Percentiles rank a stretch among this genome's conserved stretches.
Conservation (phyloP, 1,139 yeast species). For the Kodamaea sp. region DNA sequence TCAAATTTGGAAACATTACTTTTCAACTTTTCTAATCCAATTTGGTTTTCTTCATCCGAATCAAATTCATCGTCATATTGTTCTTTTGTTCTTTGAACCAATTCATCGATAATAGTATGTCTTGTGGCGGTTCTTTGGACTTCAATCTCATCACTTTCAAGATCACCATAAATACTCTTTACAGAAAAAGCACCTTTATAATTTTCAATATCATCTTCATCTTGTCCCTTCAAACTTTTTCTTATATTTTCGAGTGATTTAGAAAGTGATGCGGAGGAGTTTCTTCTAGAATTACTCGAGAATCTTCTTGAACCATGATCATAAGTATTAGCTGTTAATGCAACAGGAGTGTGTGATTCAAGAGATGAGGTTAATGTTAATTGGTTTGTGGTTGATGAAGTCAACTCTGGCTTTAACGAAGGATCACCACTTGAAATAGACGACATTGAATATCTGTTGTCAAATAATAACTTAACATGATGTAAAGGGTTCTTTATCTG, state of each 20-base stretch:
- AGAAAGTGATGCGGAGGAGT: too few relatives aligned
- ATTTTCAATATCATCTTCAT: background rate
- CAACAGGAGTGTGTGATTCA: background rate
- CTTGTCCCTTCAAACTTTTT: slow-evolving; percentile 12
- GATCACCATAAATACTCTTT: slow-evolving; percentile 35
- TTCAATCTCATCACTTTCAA: slow-evolving; percentile 19
- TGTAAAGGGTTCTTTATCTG: too few relatives aligned
- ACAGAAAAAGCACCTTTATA: slow-evolving; percentile 16
- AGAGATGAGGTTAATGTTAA: too few relatives aligned
- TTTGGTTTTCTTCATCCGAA: slow-evolving; percentile 9
- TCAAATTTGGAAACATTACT: slow-evolving; percentile 3
- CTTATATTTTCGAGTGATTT: slow-evolving; percentile 14
- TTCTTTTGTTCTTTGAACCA: slow-evolving; percentile 14
- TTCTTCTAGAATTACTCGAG: too few relatives aligned
- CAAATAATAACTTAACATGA: too few relatives aligned
- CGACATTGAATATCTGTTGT: too few relatives aligned
- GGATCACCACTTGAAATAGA: too few relatives aligned
- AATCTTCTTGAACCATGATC: too few relatives aligned
- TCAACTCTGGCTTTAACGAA: too few relatives aligned
- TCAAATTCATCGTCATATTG: slow-evolving; percentile 11
- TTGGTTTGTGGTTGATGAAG: too few relatives aligned
- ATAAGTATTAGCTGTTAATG: background rate
- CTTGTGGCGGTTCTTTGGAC: slow-evolving; percentile 20
- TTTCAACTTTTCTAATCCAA: slow-evolving; percentile 6
- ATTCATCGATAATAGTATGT: slow-evolving; percentile 19